A percentile compares a stretch with the other conserved stretches of the same genome.
phyloP scores from a whole-genome alignment of 2,329 filamentous ascomycete genomes.

The Penicillium sp. region DNA sequence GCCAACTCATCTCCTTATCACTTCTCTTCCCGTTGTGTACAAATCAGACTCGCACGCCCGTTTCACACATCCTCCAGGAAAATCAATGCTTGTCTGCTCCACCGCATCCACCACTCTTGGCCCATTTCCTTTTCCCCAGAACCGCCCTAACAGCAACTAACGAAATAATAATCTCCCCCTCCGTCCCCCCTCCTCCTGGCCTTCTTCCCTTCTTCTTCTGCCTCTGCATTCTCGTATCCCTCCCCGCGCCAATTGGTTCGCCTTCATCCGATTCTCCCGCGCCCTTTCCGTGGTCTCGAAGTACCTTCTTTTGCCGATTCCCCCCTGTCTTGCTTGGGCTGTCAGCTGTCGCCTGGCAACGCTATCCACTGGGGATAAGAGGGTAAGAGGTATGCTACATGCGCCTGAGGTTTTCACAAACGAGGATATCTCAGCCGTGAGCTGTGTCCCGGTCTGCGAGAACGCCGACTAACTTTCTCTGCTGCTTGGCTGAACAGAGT shows the following conservation, averaged over 20 bases:
- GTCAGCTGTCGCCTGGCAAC: neutral
- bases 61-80: neutral
- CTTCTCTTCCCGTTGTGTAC: too few relatives aligned
- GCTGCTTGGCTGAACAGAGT: too few relatives aligned
- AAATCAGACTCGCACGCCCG: too few relatives aligned
- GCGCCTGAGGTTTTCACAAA: too few relatives aligned
- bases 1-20: too few relatives aligned
- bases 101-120: constrained; percentile 15
- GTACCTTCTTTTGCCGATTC: neutral
- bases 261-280: neutral
- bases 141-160: constrained; percentile 17
- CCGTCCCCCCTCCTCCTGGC: neutral
- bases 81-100: constrained; percentile 9
- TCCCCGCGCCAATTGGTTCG: neutral
- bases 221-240: neutral
- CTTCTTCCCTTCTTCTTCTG: neutral
- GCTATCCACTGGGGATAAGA: neutral
- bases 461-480: too few relatives aligned
- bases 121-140: constrained; percentile 18
- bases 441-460: too few relatives aligned
- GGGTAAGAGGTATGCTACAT: too few relatives aligned
- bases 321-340: too few relatives aligned
- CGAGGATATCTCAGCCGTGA: too few relatives aligned
- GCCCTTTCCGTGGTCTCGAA: neutral
- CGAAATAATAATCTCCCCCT: constrained; percentile 19